phyloP scores from a whole-genome alignment of 441 rosid genomes.

The Capsella rubella region DNA sequence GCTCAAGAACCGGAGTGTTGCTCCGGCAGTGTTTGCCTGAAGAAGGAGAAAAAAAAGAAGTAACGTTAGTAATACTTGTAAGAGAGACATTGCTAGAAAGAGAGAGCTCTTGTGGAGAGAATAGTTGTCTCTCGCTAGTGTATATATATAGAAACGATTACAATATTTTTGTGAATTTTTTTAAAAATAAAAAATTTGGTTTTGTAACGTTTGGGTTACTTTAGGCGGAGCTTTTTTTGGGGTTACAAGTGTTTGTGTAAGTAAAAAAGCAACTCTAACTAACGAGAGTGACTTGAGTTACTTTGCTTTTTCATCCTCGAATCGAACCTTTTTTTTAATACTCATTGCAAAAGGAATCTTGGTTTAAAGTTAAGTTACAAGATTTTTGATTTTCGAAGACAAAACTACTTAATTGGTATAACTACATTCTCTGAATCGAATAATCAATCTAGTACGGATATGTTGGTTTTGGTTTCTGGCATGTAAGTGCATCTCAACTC shows the following conservation, averaged over 20 bases:
- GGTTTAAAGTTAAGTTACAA: not conserved
- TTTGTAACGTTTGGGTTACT: slow-evolving; percentile 38
- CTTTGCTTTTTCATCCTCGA: slow-evolving; percentile 18
- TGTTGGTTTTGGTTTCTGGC: not conserved
- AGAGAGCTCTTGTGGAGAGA: not conserved
- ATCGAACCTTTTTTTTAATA: slow-evolving; percentile 27
- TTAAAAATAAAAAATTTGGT: not conserved
- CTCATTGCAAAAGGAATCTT: slow-evolving; percentile 3
- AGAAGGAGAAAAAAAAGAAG: slow-evolving; percentile 40
- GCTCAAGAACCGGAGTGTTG: not conserved
- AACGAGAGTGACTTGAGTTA: slow-evolving; percentile 25
- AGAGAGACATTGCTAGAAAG: slow-evolving; percentile 45
- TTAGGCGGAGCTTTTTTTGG: slow-evolving; percentile 13
- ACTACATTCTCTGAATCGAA: too few species aligned
- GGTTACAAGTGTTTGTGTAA: slow-evolving; percentile 31
- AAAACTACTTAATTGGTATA: not conserved
- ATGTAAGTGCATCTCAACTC: too few species aligned
- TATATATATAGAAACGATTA: slow-evolving; percentile 10
- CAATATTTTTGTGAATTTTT: not conserved
- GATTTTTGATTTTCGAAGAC: not conserved
- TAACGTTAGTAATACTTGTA: slow-evolving; percentile 30
- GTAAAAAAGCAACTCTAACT: slow-evolving; percentile 31
- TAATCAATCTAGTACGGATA: not conserved
- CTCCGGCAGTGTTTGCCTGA: slow-evolving; percentile 5
- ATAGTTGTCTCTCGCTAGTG: slow-evolving; percentile 15